These are phyloP conservation scores for Cladosporium sp. DNA, from an alignment of 2,329 filamentous ascomycete genomes.

Conservation along the genomic window DNA sequence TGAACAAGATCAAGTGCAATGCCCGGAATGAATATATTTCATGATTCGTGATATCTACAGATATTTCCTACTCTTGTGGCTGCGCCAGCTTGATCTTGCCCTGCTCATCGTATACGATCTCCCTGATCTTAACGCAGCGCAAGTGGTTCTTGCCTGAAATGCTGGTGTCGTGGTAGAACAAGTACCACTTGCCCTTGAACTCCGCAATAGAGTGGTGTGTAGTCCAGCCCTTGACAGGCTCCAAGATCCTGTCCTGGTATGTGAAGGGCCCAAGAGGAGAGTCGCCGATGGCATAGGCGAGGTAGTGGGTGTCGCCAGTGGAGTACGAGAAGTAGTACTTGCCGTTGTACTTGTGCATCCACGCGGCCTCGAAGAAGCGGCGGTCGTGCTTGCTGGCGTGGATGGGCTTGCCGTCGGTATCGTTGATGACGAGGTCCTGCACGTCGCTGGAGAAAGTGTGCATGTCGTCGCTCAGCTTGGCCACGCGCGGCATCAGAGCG, in stretches of 20 bases:
- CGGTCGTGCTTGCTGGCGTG: constrained; percentile 69
- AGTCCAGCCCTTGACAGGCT: constrained; percentile 79
- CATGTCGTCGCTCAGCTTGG: constrained; percentile 66
- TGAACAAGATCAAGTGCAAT: background rate
- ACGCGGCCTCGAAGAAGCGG: constrained; percentile 79
- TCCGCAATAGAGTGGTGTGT: constrained; percentile 80
- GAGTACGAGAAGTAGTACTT: constrained; percentile 48
- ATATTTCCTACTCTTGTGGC: constrained; percentile 24
- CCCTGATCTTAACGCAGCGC: constrained; percentile 71
- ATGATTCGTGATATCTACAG: background rate
- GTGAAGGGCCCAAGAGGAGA: constrained; percentile 72
- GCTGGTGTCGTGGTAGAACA: constrained; percentile 76
- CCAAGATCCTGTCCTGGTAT: constrained; percentile 69
- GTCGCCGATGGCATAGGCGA: constrained; percentile 68
- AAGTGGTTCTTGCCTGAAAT: constrained; percentile 70
- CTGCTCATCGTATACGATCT: constrained; percentile 70
- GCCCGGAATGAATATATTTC: background rate
- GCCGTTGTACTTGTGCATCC: constrained; percentile 72
- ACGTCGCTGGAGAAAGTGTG: constrained; percentile 58
- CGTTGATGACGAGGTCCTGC: constrained; percentile 65
- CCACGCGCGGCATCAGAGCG: constrained; percentile 69
- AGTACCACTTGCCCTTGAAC: constrained; percentile 69
- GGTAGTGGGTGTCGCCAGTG: constrained; percentile 74
- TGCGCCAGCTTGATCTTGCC: constrained; percentile 58
- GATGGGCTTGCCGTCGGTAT: constrained; percentile 60